A percentile compares a stretch with the other conserved stretches of the same genome.
These are phyloP conservation scores for Pouteria glomerata DNA, from an alignment of 148 eudicot genomes.

Conservation along the genomic window DNA sequence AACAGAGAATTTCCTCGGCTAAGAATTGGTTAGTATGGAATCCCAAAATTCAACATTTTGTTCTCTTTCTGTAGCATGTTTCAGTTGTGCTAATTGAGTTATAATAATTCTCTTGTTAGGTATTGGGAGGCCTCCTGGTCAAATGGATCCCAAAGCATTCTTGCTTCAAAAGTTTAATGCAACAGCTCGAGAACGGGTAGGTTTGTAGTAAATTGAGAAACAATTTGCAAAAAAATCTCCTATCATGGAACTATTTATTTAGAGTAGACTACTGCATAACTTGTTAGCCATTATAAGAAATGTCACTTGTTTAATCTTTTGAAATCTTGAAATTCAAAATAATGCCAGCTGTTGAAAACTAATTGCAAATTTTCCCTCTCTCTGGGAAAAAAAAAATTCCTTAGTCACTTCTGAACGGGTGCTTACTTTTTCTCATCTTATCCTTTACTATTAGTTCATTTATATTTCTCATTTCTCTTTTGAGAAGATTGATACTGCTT, in stretches of 20 bases:
- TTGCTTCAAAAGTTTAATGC: slow-evolving; percentile 83
- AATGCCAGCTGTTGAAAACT: not conserved
- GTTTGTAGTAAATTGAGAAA: slow-evolving; percentile 6
- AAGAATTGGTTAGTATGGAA: slow-evolving; percentile 64
- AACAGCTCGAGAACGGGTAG: slow-evolving; percentile 69
- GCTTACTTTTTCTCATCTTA: not conserved
- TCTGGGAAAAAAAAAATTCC: not conserved
- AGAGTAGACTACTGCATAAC: not conserved
- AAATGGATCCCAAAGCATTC: slow-evolving; percentile 98
- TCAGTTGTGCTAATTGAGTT: slow-evolving; percentile 8
- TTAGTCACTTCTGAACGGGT: not conserved
- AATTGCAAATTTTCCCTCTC: not conserved
- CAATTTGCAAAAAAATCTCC: not conserved
- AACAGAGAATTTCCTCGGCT: slow-evolving; percentile 74
- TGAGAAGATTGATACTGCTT: slow-evolving; percentile 62
- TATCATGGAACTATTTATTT: not conserved
- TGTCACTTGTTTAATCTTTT: not conserved
- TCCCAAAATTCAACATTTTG: not conserved
- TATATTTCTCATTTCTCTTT: not conserved
- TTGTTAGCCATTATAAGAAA: not conserved
- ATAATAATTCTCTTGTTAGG: slow-evolving; percentile 35
- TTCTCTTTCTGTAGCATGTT: slow-evolving; percentile 4
- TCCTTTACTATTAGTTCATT: not conserved
- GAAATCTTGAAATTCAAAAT: too few species aligned
- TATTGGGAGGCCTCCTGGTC: slow-evolving; percentile 94